phyloP scores from a whole-genome alignment of 176 grass and related monocot genomes.

The Oryza officinalis region DNA sequence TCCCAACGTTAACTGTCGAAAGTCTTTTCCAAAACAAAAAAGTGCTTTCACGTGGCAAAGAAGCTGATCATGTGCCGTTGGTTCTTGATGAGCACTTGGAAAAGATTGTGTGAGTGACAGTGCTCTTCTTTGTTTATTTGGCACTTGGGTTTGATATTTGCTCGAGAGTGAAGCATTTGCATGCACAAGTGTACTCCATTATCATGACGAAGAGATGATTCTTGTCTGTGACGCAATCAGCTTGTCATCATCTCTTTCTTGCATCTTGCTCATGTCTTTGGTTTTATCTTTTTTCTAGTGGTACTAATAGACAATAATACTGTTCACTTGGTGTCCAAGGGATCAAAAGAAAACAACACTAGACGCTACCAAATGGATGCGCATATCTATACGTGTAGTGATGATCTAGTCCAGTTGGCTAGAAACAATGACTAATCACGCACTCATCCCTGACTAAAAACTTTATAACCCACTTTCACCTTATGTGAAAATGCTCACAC shows the following conservation, averaged over 20 bases:
- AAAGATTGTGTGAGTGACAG: neutral
- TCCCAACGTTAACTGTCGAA: neutral
- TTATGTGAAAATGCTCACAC: too few relatives aligned
- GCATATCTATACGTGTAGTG: neutral
- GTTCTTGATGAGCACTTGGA: too few relatives aligned
- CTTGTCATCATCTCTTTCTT: neutral
- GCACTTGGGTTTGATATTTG: neutral
- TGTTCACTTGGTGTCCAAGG: neutral
- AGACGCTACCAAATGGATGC: neutral
- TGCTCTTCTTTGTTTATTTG: too few relatives aligned
- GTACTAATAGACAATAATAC: neutral
- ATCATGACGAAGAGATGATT: slow-evolving; percentile 12
- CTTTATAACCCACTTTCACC: neutral
- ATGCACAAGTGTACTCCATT: neutral
- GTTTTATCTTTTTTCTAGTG: neutral
- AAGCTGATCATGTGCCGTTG: too few relatives aligned
- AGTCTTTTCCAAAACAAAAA: too few relatives aligned
- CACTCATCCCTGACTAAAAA: neutral
- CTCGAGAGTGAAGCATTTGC: neutral
- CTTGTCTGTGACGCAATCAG: neutral
- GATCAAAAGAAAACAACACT: neutral
- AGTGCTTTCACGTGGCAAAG: too few relatives aligned
- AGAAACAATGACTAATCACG: neutral
- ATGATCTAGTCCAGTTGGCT: neutral
- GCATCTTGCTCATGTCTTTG: neutral